A percentile compares a stretch with the other conserved stretches of the same genome.
These are phyloP conservation scores for Dryadomyces quercivorus DNA, from an alignment of 2,329 filamentous ascomycete genomes.

Conservation along the genomic window DNA sequence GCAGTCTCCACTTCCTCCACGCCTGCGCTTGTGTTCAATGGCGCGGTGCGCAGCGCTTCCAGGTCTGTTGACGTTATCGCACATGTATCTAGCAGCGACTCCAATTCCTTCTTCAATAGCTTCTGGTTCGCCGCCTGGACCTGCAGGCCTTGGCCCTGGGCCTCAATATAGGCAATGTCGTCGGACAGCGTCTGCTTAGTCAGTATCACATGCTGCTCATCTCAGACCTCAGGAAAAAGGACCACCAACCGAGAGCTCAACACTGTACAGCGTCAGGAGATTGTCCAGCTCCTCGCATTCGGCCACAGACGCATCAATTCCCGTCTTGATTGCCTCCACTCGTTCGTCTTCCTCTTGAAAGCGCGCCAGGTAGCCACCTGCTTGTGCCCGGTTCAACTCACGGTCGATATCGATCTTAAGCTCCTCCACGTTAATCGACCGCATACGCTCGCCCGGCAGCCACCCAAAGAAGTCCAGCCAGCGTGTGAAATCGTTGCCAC, in stretches of 20 bases:
- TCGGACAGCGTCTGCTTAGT: conserved; percentile 71
- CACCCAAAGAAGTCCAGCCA: conserved; percentile 82
- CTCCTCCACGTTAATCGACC: conserved; percentile 63
- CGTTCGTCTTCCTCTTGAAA: conserved; percentile 80
- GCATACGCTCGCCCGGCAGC: conserved; percentile 64
- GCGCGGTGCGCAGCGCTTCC: conserved; percentile 58
- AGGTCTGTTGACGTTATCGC: conserved; percentile 72
- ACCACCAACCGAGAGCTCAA: conserved; percentile 66
- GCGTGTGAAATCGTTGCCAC: conserved; percentile 68
- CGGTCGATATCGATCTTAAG: conserved; percentile 74
- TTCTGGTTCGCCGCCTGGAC: conserved; percentile 97
- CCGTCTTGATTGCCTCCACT: conserved; percentile 70
- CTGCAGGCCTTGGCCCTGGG: conserved; percentile 90
- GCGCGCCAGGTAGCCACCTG: conserved; percentile 81
- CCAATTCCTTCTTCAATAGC: conserved; percentile 76
- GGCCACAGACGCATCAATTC: conserved; percentile 80
- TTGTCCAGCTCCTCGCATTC: conserved; percentile 97
- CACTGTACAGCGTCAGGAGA: conserved; percentile 82
- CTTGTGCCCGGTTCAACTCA: conserved; percentile 81
- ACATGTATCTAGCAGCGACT: conserved; percentile 80
- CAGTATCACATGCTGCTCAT: conserved; percentile 7
- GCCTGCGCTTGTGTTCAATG: conserved; percentile 58
- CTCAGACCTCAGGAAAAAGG: neutral
- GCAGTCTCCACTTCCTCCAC: conserved; percentile 67
- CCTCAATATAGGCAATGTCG: conserved; percentile 94